phyloP scores from a whole-genome alignment of 2,329 filamentous ascomycete species.

The Penicillium sp. region DNA sequence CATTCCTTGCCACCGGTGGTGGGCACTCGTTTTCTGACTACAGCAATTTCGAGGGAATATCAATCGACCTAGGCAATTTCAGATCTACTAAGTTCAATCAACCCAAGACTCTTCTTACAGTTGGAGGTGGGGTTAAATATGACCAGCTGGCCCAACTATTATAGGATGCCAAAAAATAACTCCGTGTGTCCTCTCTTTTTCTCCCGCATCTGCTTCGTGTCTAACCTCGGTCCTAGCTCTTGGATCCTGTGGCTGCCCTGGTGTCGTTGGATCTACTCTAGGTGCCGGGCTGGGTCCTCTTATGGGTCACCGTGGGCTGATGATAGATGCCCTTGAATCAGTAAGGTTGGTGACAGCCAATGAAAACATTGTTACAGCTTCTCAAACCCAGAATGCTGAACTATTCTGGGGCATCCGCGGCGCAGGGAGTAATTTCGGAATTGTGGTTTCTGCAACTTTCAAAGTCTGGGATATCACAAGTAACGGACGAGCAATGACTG shows the following conservation, averaged over 20 bases:
- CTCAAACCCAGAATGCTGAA: slow-evolving; percentile 34
- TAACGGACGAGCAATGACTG: slow-evolving; percentile 16
- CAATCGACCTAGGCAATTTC: background rate
- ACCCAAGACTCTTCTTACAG: background rate
- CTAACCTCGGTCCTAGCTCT: no score
- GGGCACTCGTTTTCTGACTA: background rate
- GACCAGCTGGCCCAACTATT: background rate
- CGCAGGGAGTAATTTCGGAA: slow-evolving; percentile 45
- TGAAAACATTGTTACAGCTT: slow-evolving; percentile 40
- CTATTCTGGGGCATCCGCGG: slow-evolving; percentile 46
- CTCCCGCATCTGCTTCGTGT: no score
- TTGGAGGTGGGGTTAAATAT: background rate
- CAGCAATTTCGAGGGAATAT: background rate
- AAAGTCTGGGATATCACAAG: slow-evolving; percentile 27
- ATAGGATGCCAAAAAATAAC: background rate
- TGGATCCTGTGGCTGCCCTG: background rate
- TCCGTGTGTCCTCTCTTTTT: background rate
- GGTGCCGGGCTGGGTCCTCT: slow-evolving; percentile 18
- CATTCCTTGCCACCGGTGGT: background rate
- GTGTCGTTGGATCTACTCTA: slow-evolving; percentile 17
- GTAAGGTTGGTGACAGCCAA: slow-evolving; percentile 37
- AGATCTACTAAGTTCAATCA: background rate
- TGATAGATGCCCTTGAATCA: slow-evolving; percentile 15
- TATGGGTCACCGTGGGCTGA: slow-evolving; percentile 15
- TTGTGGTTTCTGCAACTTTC: slow-evolving; percentile 37